Conservation (phyloP, 345 rosid genomes). For the Reutealis trisperma region DNA sequence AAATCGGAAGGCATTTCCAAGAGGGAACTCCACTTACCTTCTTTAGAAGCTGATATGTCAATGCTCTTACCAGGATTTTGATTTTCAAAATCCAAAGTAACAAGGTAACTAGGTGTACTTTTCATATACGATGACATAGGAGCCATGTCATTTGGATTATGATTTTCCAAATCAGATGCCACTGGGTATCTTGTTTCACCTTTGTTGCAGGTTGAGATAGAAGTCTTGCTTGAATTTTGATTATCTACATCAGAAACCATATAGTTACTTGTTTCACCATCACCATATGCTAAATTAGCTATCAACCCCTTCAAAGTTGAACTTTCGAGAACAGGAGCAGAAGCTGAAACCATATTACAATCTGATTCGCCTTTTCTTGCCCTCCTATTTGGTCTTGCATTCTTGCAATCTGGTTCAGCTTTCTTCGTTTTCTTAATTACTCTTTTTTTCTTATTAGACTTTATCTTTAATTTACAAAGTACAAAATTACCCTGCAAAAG, state of each 20-base stretch:
- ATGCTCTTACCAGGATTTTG: background rate
- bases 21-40: background rate
- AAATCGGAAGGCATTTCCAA: background rate
- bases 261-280: background rate
- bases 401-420: background rate
- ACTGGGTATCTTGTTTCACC: background rate
- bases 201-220: background rate
- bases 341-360: background rate
- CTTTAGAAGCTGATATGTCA: background rate
- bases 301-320: background rate
- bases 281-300: background rate
- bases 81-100: too few relatives aligned
- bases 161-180: constrained; percentile 3
- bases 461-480: constrained; percentile 33
- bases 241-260: background rate
- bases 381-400: background rate
- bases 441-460: background rate
- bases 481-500: constrained; percentile 25
- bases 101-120: background rate
- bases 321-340: background rate
- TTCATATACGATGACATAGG: background rate
- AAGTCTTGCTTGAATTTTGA: background rate
- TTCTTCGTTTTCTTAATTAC: too few relatives aligned
- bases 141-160: background rate
- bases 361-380: background rate